Conservation (phyloP, 768 basidiomycete species). For the Russula griseocarnosa region DNA sequence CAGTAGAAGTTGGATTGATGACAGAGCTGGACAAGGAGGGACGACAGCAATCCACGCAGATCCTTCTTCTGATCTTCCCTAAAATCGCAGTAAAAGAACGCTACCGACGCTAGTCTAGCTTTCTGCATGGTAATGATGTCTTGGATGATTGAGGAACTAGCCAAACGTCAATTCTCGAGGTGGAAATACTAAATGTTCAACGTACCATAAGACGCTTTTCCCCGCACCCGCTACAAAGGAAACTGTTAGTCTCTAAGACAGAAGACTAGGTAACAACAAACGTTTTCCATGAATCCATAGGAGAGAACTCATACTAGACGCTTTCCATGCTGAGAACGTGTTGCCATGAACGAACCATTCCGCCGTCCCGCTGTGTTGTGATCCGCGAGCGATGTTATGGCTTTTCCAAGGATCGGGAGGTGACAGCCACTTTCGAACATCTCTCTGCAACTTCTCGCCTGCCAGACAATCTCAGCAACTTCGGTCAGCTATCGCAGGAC, state of each 20-base stretch:
- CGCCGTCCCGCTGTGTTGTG: no score
- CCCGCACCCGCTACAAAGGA: neutral
- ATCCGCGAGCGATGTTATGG: no score
- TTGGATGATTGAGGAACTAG: neutral
- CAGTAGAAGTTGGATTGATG: neutral
- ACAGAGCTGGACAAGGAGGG: neutral
- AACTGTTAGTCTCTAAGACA: neutral
- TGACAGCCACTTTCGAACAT: no score
- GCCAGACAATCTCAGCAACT: no score
- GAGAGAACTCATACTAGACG: no score
- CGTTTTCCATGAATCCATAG: no score
- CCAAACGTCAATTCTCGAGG: neutral
- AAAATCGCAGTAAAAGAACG: neutral
- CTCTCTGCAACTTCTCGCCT: no score
- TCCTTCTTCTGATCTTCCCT: neutral
- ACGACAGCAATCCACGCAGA: neutral
- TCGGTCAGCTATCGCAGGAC: no score
- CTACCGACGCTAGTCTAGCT: neutral
- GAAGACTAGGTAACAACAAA: no score
- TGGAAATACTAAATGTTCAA: neutral
- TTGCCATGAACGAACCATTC: no score
- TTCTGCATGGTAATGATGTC: neutral
- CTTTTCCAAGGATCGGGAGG: no score
- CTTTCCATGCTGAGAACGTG: no score
- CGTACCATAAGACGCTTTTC: neutral